Percentiles rank a stretch among this genome's conserved stretches.
Conservation (phyloP, 306 rosid species). For the Cicer judaicum region DNA sequence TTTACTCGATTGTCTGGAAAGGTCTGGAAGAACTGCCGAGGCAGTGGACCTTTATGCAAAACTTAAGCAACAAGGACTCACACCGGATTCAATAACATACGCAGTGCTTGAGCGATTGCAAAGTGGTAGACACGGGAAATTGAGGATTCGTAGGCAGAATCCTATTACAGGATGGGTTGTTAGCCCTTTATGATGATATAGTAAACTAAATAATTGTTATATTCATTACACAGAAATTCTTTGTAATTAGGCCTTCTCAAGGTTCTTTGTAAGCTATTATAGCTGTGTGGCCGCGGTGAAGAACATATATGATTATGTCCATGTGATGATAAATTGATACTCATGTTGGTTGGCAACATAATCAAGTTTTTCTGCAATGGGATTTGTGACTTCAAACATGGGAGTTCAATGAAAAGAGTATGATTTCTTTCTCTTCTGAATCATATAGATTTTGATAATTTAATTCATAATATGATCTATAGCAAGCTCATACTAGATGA, state of each 20-base stretch:
- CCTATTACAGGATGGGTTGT: slow-evolving; percentile 98
- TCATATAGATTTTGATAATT: slow-evolving; percentile 18
- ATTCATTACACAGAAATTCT: neutral
- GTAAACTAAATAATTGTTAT: slow-evolving; percentile 11
- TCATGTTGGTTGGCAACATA: slow-evolving; percentile 27
- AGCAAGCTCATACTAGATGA: slow-evolving; percentile 29
- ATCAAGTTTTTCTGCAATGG: slow-evolving; percentile 16
- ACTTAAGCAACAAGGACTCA: slow-evolving; percentile 88
- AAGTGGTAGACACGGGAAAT: slow-evolving; percentile 68
- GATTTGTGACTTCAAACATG: slow-evolving; percentile 3
- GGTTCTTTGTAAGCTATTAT: slow-evolving; percentile 30
- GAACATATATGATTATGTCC: slow-evolving; percentile 23
- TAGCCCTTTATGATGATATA: slow-evolving; percentile 74
- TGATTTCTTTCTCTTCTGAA: slow-evolving; percentile 24
- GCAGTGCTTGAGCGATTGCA: slow-evolving; percentile 87
- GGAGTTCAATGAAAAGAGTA: slow-evolving; percentile 28
- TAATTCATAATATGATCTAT: slow-evolving; percentile 16
- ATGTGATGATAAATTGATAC: neutral
- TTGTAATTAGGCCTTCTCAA: slow-evolving; percentile 26
- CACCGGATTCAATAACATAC: slow-evolving; percentile 89
- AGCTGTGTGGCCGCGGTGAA: slow-evolving; percentile 3
- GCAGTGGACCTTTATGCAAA: slow-evolving; percentile 87
- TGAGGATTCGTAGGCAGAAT: slow-evolving; percentile 75
- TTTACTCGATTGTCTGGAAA: slow-evolving; percentile 90
- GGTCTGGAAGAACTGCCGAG: slow-evolving; percentile 84